A percentile compares a stretch with the other conserved stretches of the same genome.
Conservation (phyloP, 2,329 filamentous ascomycete genomes). For the Trichoderma atrobrunneum region DNA sequence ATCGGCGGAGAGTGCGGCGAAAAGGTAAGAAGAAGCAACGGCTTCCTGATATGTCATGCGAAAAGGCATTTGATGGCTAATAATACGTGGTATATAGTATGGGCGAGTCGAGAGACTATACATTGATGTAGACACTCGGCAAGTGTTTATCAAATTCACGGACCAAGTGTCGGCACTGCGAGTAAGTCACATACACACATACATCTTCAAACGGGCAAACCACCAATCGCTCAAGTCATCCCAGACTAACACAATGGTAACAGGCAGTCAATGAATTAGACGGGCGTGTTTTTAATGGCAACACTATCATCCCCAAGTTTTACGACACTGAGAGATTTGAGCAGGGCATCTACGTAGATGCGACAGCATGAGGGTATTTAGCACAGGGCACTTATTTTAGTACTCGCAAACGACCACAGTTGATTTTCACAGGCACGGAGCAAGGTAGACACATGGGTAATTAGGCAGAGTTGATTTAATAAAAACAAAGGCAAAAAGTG, state of each 20-base stretch:
- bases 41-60: background rate
- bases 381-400: background rate
- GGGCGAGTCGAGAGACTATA: constrained; percentile 78
- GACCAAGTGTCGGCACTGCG: constrained; percentile 79
- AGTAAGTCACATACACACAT: constrained; percentile 56
- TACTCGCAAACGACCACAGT: background rate
- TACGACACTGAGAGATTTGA: constrained; percentile 84
- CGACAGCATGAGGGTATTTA: background rate
- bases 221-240: background rate
- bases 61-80: background rate
- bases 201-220: background rate
- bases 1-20: constrained; percentile 91
- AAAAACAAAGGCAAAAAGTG: constrained; percentile 11
- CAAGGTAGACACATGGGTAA: background rate
- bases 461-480: background rate
- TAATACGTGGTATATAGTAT: constrained; percentile 52
- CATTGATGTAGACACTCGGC: constrained; percentile 61
- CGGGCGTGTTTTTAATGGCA: constrained; percentile 84
- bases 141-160: constrained; percentile 93
- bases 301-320: constrained; percentile 76
- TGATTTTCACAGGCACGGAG: background rate
- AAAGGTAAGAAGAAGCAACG: constrained; percentile 49
- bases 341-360: constrained; percentile 50
- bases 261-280: constrained; percentile 88
- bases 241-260: constrained; percentile 9